Percentiles rank a stretch among this genome's conserved stretches.
These are phyloP conservation scores for Ophioceras dolichostomum DNA, from an alignment of 2,329 filamentous ascomycete species.

Conservation along the genomic window DNA sequence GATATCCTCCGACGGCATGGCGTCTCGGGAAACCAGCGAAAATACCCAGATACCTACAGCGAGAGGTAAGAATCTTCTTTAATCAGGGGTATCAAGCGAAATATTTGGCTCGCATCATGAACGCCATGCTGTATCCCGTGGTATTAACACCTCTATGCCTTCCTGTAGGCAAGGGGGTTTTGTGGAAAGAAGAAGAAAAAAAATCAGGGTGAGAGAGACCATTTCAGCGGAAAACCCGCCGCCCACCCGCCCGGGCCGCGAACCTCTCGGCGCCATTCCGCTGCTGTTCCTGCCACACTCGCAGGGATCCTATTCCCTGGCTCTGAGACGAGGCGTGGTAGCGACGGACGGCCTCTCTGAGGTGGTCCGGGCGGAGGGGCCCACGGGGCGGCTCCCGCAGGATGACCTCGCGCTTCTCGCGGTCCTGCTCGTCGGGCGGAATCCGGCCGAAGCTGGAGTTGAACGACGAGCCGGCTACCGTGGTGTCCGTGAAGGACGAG, in stretches of 20 bases:
- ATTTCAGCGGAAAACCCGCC: conserved; percentile 37
- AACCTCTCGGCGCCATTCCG: conserved; percentile 48
- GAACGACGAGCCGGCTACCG: background rate
- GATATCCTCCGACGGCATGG: too few species aligned
- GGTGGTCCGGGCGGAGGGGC: conserved; percentile 60
- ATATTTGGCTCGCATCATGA: too few species aligned
- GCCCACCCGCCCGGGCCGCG: conserved; percentile 36
- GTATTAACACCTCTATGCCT: background rate
- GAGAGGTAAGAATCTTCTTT: too few species aligned
- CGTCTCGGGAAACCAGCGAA: too few species aligned
- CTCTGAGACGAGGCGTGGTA: conserved; percentile 53
- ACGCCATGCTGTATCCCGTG: background rate
- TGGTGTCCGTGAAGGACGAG: conserved; percentile 3
- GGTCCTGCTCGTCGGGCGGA: conserved; percentile 8
- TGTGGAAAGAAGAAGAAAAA: background rate
- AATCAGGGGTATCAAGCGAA: too few species aligned
- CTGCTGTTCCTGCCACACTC: conserved; percentile 49
- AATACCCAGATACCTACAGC: too few species aligned
- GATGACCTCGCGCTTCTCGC: conserved; percentile 16
- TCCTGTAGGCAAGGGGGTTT: too few species aligned
- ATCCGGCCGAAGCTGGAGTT: background rate
- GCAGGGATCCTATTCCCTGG: conserved; percentile 46
- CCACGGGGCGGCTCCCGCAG: conserved; percentile 29
- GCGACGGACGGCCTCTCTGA: conserved; percentile 59
- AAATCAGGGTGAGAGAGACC: too few species aligned